Evolutionary conservation across 2,329 filamentous ascomycete genomes (phyloP).

Genomic region (Cladosporium sp.): DNA sequence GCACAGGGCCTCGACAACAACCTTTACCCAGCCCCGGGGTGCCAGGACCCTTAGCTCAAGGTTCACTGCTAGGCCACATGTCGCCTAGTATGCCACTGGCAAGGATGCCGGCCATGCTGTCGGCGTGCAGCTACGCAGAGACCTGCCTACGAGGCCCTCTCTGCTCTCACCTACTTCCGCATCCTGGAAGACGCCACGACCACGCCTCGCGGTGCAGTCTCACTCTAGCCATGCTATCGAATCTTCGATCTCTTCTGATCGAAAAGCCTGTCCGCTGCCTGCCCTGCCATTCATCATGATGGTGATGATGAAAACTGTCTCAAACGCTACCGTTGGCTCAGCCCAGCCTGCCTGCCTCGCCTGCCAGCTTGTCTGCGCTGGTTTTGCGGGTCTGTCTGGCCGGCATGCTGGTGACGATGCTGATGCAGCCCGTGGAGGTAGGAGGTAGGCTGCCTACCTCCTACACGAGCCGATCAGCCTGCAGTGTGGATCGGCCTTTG

Average conservation of each 20-base stretch:
- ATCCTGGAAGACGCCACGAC: conserved; percentile 5
- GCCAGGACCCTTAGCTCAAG: conserved; percentile 8
- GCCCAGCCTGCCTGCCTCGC: too few relatives aligned
- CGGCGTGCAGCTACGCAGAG: conserved; percentile 6
- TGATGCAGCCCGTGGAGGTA: neutral
- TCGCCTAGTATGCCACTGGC: neutral
- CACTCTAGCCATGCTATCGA: conserved; percentile 1
- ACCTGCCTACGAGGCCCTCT: too few relatives aligned
- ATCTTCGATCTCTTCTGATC: conserved; percentile 7
- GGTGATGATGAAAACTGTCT: neutral
- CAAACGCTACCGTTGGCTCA: neutral
- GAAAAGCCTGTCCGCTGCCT: neutral
- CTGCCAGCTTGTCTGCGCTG: neutral
- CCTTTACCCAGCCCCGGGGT: conserved; percentile 9
- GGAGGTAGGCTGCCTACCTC: too few relatives aligned
- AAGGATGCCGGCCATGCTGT: conserved; percentile 5
- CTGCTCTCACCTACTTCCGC: neutral
- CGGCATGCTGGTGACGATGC: neutral
- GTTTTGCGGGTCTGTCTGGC: neutral
- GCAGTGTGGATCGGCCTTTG: conserved; percentile 1
- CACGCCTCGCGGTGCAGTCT: neutral
- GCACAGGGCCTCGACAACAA: neutral
- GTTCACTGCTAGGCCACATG: conserved; percentile 3
- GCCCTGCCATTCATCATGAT: too few relatives aligned
- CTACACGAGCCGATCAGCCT: conserved; percentile 10